Conservation (phyloP, 257 asterid genomes). For the Anisodus tanguticus region DNA sequence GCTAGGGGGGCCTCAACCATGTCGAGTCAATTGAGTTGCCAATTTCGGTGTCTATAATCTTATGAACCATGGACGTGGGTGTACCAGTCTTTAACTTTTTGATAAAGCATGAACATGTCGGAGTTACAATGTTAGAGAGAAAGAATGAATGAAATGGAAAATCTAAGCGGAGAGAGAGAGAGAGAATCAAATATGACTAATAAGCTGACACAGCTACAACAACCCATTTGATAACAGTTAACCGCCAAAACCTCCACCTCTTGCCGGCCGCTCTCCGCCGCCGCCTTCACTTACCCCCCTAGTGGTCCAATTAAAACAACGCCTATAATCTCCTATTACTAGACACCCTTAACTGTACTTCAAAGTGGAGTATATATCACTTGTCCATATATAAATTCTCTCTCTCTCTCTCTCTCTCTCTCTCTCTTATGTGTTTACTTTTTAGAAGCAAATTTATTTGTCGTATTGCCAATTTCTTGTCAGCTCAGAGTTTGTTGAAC, state of each 20-base stretch:
- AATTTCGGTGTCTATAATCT: not conserved
- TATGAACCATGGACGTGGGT: not conserved
- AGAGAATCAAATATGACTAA: not conserved
- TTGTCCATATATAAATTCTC: not conserved
- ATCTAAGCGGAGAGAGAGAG: no score
- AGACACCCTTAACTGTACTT: not conserved
- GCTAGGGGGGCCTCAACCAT: not conserved
- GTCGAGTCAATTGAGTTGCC: conserved; percentile 13
- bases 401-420: no score
- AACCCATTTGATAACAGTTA: not conserved
- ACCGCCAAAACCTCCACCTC: conserved; percentile 8
- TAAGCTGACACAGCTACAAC: not conserved
- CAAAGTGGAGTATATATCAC: not conserved
- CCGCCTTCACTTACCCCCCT: not conserved
- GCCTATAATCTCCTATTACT: not conserved
- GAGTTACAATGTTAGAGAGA: not conserved
- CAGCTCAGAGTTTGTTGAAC: conserved; percentile 30
- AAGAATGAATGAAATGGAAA: no score
- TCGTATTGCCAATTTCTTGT: not conserved
- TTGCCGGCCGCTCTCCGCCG: not conserved
- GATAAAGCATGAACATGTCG: not conserved
- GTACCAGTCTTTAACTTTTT: not conserved
- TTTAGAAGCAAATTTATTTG: conserved; percentile 1
- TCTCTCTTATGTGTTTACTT: not conserved
- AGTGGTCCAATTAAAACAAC: not conserved